A percentile compares a stretch with the other conserved stretches of the same genome.
These are phyloP conservation scores for Moricandia moricandioides DNA, from an alignment of 345 rosid genomes.

Conservation along the genomic window DNA sequence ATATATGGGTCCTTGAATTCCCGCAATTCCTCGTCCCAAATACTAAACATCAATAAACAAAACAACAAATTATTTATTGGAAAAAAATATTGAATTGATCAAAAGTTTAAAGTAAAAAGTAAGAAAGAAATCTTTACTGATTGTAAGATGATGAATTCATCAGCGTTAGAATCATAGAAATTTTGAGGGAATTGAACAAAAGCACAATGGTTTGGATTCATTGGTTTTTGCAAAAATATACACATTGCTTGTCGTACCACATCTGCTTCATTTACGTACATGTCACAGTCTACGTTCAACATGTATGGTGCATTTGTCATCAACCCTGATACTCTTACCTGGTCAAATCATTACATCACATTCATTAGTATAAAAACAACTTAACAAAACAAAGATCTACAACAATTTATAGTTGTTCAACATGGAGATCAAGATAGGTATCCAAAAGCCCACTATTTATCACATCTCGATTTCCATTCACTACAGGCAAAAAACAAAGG, in stretches of 20 bases:
- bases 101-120: not conserved
- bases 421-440: not conserved
- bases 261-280: constrained; percentile 4
- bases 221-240: not conserved
- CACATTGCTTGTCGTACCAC: constrained; percentile 11
- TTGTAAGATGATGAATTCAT: not conserved
- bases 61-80: not conserved
- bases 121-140: not conserved
- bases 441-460: not conserved
- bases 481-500: not conserved
- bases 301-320: constrained; percentile 13
- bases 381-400: not conserved
- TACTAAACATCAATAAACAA: not conserved
- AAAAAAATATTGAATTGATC: not conserved
- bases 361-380: not conserved
- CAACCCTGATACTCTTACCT: constrained; percentile 10
- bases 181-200: not conserved
- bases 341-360: not conserved
- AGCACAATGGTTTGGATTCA: not conserved
- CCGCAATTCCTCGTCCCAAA: not conserved
- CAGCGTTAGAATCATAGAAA: not conserved
- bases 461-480: not conserved
- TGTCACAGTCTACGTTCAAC: constrained; percentile 13
- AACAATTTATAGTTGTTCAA: not conserved
- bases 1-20: not conserved